These are phyloP conservation scores for Xylaria sp. DNA, from an alignment of 495 filamentous ascomycete genomes.

Conservation along the genomic window DNA sequence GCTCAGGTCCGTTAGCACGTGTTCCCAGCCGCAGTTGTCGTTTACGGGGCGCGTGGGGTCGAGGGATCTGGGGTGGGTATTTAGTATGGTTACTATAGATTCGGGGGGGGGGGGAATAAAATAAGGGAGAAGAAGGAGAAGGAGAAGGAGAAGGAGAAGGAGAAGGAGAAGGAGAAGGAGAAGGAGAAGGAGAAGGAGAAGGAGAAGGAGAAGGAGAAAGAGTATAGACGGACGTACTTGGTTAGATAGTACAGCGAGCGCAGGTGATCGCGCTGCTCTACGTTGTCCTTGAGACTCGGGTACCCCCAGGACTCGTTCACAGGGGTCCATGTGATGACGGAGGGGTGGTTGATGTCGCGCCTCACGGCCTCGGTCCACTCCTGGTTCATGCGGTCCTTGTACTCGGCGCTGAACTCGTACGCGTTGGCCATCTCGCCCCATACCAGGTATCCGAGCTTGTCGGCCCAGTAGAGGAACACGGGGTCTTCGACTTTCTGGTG, in stretches of 20 bases:
- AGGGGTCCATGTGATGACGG: slow-evolving; percentile 67
- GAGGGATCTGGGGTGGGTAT: slow-evolving; percentile 48
- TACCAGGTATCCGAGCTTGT: slow-evolving; percentile 43
- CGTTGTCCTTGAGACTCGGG: slow-evolving; percentile 54
- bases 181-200: too few species aligned
- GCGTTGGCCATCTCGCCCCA: slow-evolving; percentile 49
- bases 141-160: neutral
- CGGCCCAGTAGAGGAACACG: slow-evolving; percentile 47
- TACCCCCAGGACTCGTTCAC: slow-evolving; percentile 70
- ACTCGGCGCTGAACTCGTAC: slow-evolving; percentile 59
- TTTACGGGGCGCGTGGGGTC: slow-evolving; percentile 66
- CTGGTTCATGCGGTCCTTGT: slow-evolving; percentile 58
- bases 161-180: too few species aligned
- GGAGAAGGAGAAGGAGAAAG: neutral
- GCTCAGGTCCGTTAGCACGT: slow-evolving; percentile 62
- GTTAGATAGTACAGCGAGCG: slow-evolving; percentile 64
- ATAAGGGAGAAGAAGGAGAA: too few species aligned
- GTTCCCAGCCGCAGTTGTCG: slow-evolving; percentile 72
- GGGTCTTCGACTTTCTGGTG: slow-evolving; percentile 54
- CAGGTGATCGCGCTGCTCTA: slow-evolving; percentile 64
- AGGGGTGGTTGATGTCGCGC: slow-evolving; percentile 66
- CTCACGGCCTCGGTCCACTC: slow-evolving; percentile 65
- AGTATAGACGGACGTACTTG: slow-evolving; percentile 53
- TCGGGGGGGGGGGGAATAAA: neutral
- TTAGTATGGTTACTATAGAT: slow-evolving; percentile 20